phyloP scores from a whole-genome alignment of 805 yeast genomes.

The Hemisphaericaspora nanyangensis region DNA sequence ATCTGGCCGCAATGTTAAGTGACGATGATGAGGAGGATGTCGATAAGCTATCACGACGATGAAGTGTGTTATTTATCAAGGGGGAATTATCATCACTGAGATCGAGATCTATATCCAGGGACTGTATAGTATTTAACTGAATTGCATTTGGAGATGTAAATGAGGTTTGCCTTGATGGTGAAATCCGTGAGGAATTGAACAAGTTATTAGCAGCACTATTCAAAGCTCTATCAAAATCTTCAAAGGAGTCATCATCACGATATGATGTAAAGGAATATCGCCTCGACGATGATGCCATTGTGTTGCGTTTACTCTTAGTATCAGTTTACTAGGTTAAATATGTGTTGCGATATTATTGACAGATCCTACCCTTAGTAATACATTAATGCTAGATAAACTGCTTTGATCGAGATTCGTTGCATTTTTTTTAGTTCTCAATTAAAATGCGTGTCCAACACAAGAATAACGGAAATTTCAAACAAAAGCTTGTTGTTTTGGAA shows the following conservation, averaged over 20 bases:
- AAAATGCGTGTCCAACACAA: too few relatives aligned
- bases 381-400: too few relatives aligned
- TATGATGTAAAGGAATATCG: constrained; percentile 4
- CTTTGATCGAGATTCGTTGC: too few relatives aligned
- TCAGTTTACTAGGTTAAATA: background rate
- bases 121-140: constrained; percentile 20
- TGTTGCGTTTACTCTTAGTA: background rate
- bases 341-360: background rate
- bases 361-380: too few relatives aligned
- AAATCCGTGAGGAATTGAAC: constrained; percentile 20
- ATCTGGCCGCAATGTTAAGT: constrained; percentile 10
- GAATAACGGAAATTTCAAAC: too few relatives aligned
- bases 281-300: constrained; percentile 5
- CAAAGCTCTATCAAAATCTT: constrained; percentile 64
- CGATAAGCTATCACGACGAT: constrained; percentile 13
- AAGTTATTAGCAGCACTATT: constrained; percentile 45
- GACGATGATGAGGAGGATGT: constrained; percentile 19
- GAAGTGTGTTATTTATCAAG: constrained; percentile 17
- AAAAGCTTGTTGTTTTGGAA: too few relatives aligned
- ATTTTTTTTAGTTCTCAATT: too few relatives aligned
- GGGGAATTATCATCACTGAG: constrained; percentile 27
- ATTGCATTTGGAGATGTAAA: constrained; percentile 19
- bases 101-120: constrained; percentile 15
- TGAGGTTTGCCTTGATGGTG: constrained; percentile 3
- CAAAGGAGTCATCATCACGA: constrained; percentile 37